phyloP scores from a whole-genome alignment of 108 stramenopile genomes.

The Stephanodiscus minutulus region DNA sequence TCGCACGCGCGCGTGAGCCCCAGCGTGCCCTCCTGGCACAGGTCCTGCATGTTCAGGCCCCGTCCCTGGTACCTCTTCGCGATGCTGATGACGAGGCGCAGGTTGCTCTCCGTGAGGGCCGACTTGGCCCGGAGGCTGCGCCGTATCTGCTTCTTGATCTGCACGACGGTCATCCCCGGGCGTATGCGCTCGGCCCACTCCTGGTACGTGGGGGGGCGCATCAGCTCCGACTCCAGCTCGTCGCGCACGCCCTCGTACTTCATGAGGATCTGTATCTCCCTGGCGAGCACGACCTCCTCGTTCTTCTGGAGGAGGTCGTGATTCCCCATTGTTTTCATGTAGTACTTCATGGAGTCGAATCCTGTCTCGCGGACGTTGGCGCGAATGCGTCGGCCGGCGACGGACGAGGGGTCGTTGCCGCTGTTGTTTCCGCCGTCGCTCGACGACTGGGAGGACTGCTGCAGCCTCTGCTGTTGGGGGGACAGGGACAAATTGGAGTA shows the following conservation, averaged over 20 bases:
- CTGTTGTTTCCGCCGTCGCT: neutral
- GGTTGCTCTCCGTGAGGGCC: constrained; percentile 84
- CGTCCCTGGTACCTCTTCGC: constrained; percentile 86
- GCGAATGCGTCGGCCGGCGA: constrained; percentile 50
- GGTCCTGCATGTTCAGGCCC: constrained; percentile 87
- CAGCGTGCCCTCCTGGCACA: constrained; percentile 94
- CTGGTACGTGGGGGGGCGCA: constrained; percentile 84
- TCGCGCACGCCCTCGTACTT: constrained; percentile 78
- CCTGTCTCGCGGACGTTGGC: constrained; percentile 78
- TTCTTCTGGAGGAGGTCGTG: constrained; percentile 86
- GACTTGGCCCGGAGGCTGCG: constrained; percentile 84
- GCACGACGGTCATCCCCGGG: constrained; percentile 75
- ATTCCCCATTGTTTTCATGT: constrained; percentile 89
- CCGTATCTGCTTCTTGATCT: constrained; percentile 89
- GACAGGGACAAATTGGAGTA: neutral
- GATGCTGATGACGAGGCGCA: constrained; percentile 89
- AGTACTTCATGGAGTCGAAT: constrained; percentile 78
- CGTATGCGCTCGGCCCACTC: constrained; percentile 80
- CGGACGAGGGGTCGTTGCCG: constrained; percentile 8
- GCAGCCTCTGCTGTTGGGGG: neutral
- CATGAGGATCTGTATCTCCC: constrained; percentile 87
- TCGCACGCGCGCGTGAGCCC: constrained; percentile 93
- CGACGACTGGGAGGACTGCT: neutral
- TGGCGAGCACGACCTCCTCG: constrained; percentile 84
- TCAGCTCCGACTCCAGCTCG: constrained; percentile 66